Evolutionary conservation across 169 alveolate species (phyloP), one percentile per base, ranked within the genome.

Genomic region (Cryptosporidium tyzzeri): DNA sequence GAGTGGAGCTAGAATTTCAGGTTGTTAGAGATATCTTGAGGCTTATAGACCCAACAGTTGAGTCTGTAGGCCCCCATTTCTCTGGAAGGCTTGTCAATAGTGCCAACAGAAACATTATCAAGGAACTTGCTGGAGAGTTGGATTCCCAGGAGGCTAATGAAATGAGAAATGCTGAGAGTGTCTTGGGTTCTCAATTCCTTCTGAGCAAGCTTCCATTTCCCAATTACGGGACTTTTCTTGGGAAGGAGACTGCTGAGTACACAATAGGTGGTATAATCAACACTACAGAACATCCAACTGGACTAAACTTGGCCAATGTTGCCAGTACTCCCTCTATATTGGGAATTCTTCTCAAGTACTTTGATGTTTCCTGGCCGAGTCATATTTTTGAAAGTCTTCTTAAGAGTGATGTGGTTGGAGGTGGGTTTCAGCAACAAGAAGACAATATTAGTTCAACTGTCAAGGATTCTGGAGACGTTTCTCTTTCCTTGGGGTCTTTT

Each of bases 401-500:
- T 33, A 71, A 73, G 33, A 73, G 55, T 41, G 80, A 80, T 29
- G 33, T 9, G 12, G 41, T 37, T 12, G 69, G 18, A 9, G 58
- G 29, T 0, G 71, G n/a, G 16, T 0, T 44, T 9, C 53, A n/a
- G 14, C 71, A 37, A 29, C 71, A 55, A 6, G 71, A 31, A 14
- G 55, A 48, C 48, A 2, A 9, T 50, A 5, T 8, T 5, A 51
- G 62, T 14, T 26, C 69, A 18, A 14, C 48, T n/a, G 58, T 21
- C 2, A 71, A 21, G 48, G 85, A 71, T 31, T 41, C 39, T 51
- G 68, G 70, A 14, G 85, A 71, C 0, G 39, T 59, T 41, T 59
- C 89, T 4, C 62, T 80, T 16, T 80, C 89, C 8, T 44, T 80
- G 51, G 95, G 95, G 33, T 93, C 95, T n/a, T 37, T 92, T 7